Base-by-base conservation (phyloP, 2,329 filamentous ascomycete species). In the Trichophyton schoenleinii region DNA sequence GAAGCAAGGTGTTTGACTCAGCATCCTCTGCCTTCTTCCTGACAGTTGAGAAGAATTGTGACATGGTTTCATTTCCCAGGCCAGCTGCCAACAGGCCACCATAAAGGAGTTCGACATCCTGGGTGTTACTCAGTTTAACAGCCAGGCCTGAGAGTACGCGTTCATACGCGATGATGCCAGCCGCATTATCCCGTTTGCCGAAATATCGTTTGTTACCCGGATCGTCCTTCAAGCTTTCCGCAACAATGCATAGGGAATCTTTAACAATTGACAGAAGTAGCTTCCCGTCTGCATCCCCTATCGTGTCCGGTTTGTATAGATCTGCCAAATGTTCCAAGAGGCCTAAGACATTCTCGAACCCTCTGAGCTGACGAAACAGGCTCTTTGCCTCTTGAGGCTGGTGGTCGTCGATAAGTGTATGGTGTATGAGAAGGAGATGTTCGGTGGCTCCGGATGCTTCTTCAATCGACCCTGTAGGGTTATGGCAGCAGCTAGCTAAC, bases 161-260 rank as follows among this genome's bases (percentile, higher is more conserved):
- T 69, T 94, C 86, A 60, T 96, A 72, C 6, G 85, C 83, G 65
- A 85, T 80, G 86, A 90, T 95, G 2, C 92, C 91, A 61, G 86
- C 88, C 22, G 83, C 85, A 62, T 88, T 83, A 34, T 95, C 84
- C 66, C 84, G 81, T 66, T 85, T 86, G 62, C 84, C 83, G 71
- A 97, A 97, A 76, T 92, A 96, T 67, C 88, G 84, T 69, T 87
- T 83, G 74, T 97, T 99, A 20, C 91, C 92, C 55, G 87, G 81
- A 72, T 97, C 91, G 53, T 85, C 84, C 60, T 84, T 83, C 66
- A 99, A 81, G 13, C 85, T 85, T 57, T 87, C 86, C 0, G 88
- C 86, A 31, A 97, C 76, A 13, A 94, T 83, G 36, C 84, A 72
- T 62, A 78, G 64, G 20, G 70, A 67, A 65, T 78, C 75, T 64